phyloP scores from a whole-genome alignment of 164 flowering plant genomes.

The Macadamia tetraphylla region DNA sequence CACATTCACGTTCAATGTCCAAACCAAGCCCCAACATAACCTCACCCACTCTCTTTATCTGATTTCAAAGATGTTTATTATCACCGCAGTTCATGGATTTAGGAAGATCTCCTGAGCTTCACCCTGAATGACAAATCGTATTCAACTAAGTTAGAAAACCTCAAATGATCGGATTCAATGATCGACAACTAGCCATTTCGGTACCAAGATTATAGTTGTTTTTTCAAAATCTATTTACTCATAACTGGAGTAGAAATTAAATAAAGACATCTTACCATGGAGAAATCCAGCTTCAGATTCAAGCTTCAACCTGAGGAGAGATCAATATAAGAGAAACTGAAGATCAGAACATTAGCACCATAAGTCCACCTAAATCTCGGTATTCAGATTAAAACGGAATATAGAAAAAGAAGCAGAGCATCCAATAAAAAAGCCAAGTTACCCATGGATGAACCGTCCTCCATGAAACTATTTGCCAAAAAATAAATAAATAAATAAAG shows the following conservation, averaged over 20 bases:
- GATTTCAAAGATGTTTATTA: no score
- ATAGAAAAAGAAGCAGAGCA: neutral
- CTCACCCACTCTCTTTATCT: no score
- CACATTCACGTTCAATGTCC: no score
- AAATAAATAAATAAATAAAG: neutral
- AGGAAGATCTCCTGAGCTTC: constrained; percentile 59
- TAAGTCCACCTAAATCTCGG: constrained; percentile 15
- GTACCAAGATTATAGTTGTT: neutral
- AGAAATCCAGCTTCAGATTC: constrained; percentile 25
- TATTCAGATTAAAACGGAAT: neutral
- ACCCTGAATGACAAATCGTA: constrained; percentile 41
- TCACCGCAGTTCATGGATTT: constrained; percentile 9
- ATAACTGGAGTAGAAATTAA: neutral
- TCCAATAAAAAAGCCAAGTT: neutral
- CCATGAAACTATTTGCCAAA: no score
- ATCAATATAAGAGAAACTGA: constrained; percentile 13
- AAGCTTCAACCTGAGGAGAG: constrained; percentile 32
- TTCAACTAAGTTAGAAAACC: constrained; percentile 2
- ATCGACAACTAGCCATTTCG: neutral
- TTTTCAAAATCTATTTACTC: neutral
- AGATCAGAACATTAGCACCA: constrained; percentile 18
- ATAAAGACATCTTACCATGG: constrained; percentile 41
- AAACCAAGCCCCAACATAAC: no score
- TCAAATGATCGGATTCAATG: neutral
- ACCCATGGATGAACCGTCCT: no score